phyloP scores from a whole-genome alignment of 768 basidiomycete genomes.

The Rhodotorula paludigena region DNA sequence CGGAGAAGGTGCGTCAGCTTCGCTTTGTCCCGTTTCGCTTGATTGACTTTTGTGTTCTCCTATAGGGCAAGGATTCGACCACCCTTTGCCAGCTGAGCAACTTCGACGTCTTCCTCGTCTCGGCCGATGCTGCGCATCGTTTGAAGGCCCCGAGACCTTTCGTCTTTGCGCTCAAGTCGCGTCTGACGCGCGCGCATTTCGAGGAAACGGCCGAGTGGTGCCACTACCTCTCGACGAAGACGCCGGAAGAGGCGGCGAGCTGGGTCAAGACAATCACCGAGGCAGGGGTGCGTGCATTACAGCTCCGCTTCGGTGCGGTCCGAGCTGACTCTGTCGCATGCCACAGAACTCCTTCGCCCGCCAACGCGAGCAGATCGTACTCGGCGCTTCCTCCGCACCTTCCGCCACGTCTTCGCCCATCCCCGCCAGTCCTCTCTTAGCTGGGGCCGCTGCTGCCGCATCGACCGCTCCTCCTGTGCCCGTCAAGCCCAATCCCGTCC shows the following conservation, averaged over 20 bases:
- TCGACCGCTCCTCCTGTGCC: background rate
- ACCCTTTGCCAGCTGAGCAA: constrained; percentile 78
- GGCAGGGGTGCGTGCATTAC: constrained; percentile 62
- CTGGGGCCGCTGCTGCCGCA: background rate
- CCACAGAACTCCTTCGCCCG: constrained; percentile 21
- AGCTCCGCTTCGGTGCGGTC: background rate
- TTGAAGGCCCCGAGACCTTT: constrained; percentile 79
- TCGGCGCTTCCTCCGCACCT: background rate
- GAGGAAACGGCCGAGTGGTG: constrained; percentile 63
- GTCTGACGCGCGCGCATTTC: constrained; percentile 45
- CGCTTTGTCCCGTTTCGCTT: background rate
- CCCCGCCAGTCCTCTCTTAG: background rate
- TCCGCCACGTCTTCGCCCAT: background rate
- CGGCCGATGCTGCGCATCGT: constrained; percentile 50
- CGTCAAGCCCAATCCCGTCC: background rate
- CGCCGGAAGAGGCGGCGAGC: constrained; percentile 60
- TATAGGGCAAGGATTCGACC: constrained; percentile 75
- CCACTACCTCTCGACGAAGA: constrained; percentile 74
- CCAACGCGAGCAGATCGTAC: constrained; percentile 23
- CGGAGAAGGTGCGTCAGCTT: constrained; percentile 63
- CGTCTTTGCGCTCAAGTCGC: constrained; percentile 81
- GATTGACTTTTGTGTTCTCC: background rate
- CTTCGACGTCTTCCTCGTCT: constrained; percentile 80
- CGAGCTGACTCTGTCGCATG: background rate
- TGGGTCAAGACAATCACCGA: constrained; percentile 79